Percentiles rank a stretch among this genome's conserved stretches.
These are phyloP conservation scores for Hemerocallis citrina DNA, from an alignment of 106 monocot genomes.

Conservation along the genomic window DNA sequence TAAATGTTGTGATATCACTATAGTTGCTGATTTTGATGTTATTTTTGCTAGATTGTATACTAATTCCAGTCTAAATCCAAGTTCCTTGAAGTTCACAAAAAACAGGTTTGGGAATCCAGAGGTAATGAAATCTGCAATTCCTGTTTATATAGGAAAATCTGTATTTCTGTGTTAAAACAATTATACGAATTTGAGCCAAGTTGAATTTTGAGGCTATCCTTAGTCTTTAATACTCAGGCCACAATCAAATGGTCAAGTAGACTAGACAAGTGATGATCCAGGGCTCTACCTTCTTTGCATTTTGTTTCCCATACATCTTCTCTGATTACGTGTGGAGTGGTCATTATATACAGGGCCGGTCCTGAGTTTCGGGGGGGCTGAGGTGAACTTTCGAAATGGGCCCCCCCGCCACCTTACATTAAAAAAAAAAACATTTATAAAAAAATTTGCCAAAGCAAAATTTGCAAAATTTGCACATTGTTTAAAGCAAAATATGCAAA, in stretches of 20 bases:
- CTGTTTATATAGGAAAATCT: not conserved
- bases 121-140: slow-evolving; percentile 29
- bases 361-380: too few species aligned
- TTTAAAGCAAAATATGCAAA: too few species aligned
- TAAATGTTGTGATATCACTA: slow-evolving; percentile 1
- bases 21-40: not conserved
- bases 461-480: too few species aligned
- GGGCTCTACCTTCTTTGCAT: slow-evolving; percentile 37
- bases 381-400: too few species aligned
- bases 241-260: slow-evolving; percentile 26
- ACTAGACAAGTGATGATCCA: slow-evolving; percentile 34
- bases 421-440: too few species aligned
- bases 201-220: not conserved
- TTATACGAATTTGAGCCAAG: not conserved
- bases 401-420: too few species aligned
- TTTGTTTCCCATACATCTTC: slow-evolving; percentile 95
- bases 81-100: slow-evolving; percentile 59
- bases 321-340: slow-evolving; percentile 76
- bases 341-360: too few species aligned
- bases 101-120: slow-evolving; percentile 89
- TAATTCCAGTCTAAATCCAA: slow-evolving; percentile 37
- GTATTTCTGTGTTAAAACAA: not conserved
- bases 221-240: not conserved
- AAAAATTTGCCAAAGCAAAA: too few species aligned
- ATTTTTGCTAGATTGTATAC: slow-evolving; percentile 59